Base-by-base conservation (phyloP, 257 asterid species). In the Scutellaria baicalensis region DNA sequence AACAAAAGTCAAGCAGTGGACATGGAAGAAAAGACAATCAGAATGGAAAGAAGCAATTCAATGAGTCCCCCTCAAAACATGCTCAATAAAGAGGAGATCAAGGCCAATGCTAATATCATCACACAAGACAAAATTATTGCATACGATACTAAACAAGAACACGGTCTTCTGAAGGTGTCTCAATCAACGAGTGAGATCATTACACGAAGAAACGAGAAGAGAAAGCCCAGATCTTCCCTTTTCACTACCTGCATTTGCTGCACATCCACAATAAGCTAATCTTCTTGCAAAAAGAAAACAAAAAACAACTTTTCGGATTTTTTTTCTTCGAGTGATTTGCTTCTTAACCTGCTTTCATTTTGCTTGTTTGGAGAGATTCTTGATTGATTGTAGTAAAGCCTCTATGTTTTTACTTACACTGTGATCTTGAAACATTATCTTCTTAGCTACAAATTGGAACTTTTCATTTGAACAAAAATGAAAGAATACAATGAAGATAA, bases 161-260 rank as follows among this genome's bases (percentile, higher is more conserved):
- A 11, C 13, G 23, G 4, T n/a, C 16, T 11, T 45, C 12, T 31
- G 5, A 66, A 57, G 48, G 71, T 42, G 35, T 57, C 82, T 17
- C 63, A 23, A 23, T 62, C 80, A 59, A 59, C 77, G 38, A 72
- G 69, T 14, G 83, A 73, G 54, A 60, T 69, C 47, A 70, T 45
- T 33, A 36, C 61, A 1, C 68, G 77, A 65, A 74, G 55, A 16
- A 78, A 69, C 21, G 79, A 74, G 8, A 83, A 80, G 56, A 75
- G 83, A 45, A 90, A 75, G 82, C 74, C 79, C 9, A 81, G 79
- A 58, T 74, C 95, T 49, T 90, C 89, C n/a, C 76, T 90, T 69
- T 86, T 90, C 83, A 80, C 84, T 44, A 82, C 92, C 44, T 89
- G 96, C 88, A 76, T 90, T 1, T 90, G 96, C 67, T 90, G 96